Evolutionary conservation across 2,329 filamentous ascomycete species (phyloP), one percentile per base, ranked within the genome.

Genomic region (Penicillium glabrum): DNA sequence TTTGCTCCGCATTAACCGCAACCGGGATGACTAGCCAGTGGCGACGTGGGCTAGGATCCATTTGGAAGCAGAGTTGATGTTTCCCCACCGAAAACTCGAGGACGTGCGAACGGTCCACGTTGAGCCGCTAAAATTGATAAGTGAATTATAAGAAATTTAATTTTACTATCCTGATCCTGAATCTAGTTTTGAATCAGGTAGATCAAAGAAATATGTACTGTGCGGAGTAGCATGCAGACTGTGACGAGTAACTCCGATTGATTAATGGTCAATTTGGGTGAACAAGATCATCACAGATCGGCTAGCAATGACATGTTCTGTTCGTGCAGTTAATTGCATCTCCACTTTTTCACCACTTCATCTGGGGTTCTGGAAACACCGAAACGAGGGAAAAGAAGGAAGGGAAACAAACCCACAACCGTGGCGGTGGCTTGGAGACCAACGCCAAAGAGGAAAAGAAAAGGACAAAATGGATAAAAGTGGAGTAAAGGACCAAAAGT

Each of bases 311-410:
- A 50, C 47, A 50, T 50, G 47, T 39, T 46, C 47, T 51, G 47
- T 48, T 16, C 53, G 26, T 23, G 46, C 41, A 21, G 13, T 14
- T 41, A 11, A 41, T 41, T 23, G 8, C 41, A 39, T 19, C 53
- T 56, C 53, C 53, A 56, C 53, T 35, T 33, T 33, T 27, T 16
- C 41, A 35, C 39, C 27, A 13, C 52, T 59, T 57, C 63, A 57
- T 63, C 64, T 64, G 63, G 63, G 64, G 64, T 62, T 66, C 64
- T 66, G 60, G 63, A 66, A 65, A 65, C 53, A 53, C 44, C 53
- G 58, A 60, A 55, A 57, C 43, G 54, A 58, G 51, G 43, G 19
- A 13, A 52, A 51, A 33, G 21, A 46, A 31, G 41, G 37, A 35
- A 46, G 10, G 27, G 16, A 46, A 33, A 10, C 33, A 53, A 61